Evolutionary conservation across 2,329 filamentous ascomycete species (phyloP), one percentile per base, ranked within the genome.

Genomic region (Talaromyces verruculosus): DNA sequence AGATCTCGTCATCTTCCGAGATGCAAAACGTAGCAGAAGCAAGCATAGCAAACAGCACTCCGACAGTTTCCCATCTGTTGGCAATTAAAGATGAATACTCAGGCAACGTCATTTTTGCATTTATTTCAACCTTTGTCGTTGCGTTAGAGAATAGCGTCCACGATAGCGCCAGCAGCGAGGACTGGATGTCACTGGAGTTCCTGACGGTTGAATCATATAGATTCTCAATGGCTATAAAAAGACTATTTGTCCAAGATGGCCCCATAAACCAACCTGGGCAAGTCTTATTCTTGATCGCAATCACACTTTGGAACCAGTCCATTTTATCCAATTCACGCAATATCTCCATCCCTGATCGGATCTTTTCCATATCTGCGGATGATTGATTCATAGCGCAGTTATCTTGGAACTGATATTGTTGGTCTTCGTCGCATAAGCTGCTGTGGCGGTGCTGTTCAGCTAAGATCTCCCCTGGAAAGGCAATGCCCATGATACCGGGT

Each of bases 51-150:
- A 66, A 66, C 3, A 66, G n/a, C 10, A 66, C 43, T 33, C 59
- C 64, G 13, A 66, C 59, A 19, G 30, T 41, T 11, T 66, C 64
- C 64, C 64, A 66, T 62, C 60, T 43, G n/a, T 8, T 8, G 13
- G 28, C 41, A 37, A 45, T 57, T 10, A 37, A 19, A n/a, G 59
- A 41, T 6, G 62, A 58, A 47, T 66, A 66, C 25, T 66, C 47
- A 10, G 47, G 43, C 17, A 49, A 37, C 8, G 58, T 49, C 59
- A 58, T 65, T n/a, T 15, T 35, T 35, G 19, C 15, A 19, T n/a
- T 5, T 43, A 47, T 33, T 19, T 43, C 35, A 45, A 64, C 11
- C 8, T 28, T 53, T 17, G 11, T 13, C 17, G 49, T 33, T 8
- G 49, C 41, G 19, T 64, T 64, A 3, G 30, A 19, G 41, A 64